Evolutionary conservation across 768 basidiomycete genomes (phyloP), one percentile per base, ranked within the genome.

Genomic region (Sporobolomyces roseus): DNA sequence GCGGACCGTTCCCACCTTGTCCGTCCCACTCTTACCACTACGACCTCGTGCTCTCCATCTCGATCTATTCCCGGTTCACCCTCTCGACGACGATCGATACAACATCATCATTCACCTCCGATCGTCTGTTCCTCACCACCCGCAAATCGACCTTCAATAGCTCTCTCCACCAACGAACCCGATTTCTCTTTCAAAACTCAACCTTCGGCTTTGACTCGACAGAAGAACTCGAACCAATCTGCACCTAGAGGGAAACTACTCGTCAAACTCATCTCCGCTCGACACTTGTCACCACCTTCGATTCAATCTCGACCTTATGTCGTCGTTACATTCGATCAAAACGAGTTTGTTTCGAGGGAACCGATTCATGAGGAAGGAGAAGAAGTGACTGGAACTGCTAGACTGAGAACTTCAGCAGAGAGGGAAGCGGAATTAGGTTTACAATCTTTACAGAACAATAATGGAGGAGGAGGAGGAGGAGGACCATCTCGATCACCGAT

Each of bases 261-360:
- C 75, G 88, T 99, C 80, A 98, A 98, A 80, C 86, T 99, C 77
- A 91, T 99, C 79, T 87, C 88, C 73, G 96, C 91, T 17, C 85
- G 91, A 54, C 85, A 84, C 14, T 87, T 99, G 78, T 86, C 86
- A 71, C 87, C 92, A 60, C 83, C 83, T 50, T 83, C 86, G 19
- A 78, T 82, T 70, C 51, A 71, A 4, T 86, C 89, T 5, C 83
- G 86, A 0, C 90, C 93, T 23, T 98, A 99, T 78, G 90, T 93
- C 75, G 93, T 98, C 78, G 93, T 93, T 74, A 89, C 93, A 79
- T 99, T 97, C 80, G 96, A 99, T 82, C 90, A 98, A 80, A 97
- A 92, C 83, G 96, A 99, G 80, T 99, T 97, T 77, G 87, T 99
- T 78, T 87, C 87, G 74, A 82, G 96, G 51, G 90, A 94, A 78